Conservation (phyloP, 768 basidiomycete genomes). For the Phallus indusiatus region DNA sequence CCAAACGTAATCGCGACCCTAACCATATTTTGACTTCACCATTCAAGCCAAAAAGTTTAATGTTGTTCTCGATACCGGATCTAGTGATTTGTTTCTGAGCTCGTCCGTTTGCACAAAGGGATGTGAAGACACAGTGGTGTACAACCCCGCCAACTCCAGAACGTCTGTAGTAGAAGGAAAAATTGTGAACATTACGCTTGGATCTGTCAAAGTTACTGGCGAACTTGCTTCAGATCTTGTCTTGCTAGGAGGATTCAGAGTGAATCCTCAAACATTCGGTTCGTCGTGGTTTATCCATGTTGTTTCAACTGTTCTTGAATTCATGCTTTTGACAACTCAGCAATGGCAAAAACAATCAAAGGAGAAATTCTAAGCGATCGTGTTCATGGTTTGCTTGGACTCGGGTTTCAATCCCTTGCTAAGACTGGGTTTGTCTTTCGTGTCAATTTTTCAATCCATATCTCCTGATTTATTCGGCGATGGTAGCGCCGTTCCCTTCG, state of each 20-base stretch:
- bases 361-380: constrained; percentile 34
- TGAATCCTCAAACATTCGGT: constrained; percentile 48
- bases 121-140: constrained; percentile 37
- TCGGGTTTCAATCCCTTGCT: constrained; percentile 57
- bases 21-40: neutral
- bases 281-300: constrained; percentile 15
- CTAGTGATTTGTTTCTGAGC: constrained; percentile 14
- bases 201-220: constrained; percentile 60
- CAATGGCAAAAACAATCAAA: neutral
- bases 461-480: neutral
- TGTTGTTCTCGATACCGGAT: constrained; percentile 17
- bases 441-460: neutral
- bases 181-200: constrained; percentile 45
- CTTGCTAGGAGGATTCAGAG: constrained; percentile 50
- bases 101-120: neutral
- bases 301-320: constrained; percentile 7
- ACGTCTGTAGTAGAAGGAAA: constrained; percentile 18
- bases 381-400: constrained; percentile 67
- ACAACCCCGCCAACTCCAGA: constrained; percentile 34
- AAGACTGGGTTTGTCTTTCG: constrained; percentile 26
- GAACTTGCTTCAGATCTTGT: constrained; percentile 50
- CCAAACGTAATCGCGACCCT: neutral
- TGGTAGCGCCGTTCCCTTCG: constrained; percentile 46
- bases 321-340: constrained; percentile 11
- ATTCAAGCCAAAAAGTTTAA: neutral